Percentiles rank a stretch among this genome's conserved stretches.
These are phyloP conservation scores for Corylus americana DNA, from an alignment of 306 rosid species.

Conservation along the genomic window DNA sequence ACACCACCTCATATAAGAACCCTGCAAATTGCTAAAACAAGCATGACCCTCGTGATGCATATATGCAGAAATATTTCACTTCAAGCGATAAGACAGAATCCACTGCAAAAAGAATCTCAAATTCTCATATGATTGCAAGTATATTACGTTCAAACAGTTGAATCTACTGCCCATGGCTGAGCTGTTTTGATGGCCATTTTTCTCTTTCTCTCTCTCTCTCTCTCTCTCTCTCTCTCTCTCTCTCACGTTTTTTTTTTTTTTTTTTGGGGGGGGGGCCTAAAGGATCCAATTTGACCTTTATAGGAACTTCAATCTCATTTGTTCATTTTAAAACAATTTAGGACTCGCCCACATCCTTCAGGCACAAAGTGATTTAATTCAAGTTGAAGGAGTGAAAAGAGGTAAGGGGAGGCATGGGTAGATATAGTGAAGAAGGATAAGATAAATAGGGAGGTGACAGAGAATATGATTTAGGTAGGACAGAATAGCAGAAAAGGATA, in stretches of 20 bases:
- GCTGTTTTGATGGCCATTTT: neutral
- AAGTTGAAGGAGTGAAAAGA: neutral
- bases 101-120: neutral
- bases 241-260: too few relatives aligned
- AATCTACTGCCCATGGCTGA: neutral
- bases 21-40: neutral
- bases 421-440: neutral
- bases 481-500: neutral
- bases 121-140: neutral
- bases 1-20: constrained; percentile 6
- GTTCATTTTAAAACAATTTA: too few relatives aligned
- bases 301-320: too few relatives aligned
- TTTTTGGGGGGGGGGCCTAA: too few relatives aligned
- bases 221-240: too few relatives aligned
- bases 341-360: neutral
- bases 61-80: neutral
- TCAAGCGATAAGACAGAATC: constrained; percentile 11
- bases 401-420: neutral
- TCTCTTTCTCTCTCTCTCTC: too few relatives aligned
- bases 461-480: neutral
- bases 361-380: constrained; percentile 8
- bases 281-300: too few relatives aligned
- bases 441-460: neutral
- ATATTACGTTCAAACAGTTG: neutral
- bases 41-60: constrained; percentile 4